Evolutionary conservation across 352 stramenopile species (phyloP).

Genomic region (Phytophthora foliorum): DNA sequence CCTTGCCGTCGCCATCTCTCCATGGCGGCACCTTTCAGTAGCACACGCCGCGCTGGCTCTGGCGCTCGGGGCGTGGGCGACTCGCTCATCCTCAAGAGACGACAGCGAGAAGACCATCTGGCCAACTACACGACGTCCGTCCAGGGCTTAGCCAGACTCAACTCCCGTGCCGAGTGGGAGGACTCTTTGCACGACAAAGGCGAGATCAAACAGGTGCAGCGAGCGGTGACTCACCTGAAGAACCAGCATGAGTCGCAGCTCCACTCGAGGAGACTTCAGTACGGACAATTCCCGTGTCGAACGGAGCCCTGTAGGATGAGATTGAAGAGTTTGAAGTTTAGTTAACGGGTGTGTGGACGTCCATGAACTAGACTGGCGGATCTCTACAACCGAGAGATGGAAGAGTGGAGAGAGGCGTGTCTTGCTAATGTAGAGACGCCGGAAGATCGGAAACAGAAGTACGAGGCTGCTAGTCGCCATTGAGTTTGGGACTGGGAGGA

Average conservation of each 20-base stretch:
- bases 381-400: slow-evolving; percentile 83
- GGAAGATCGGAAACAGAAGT: slow-evolving; percentile 86
- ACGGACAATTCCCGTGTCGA: neutral
- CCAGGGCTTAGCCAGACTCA: slow-evolving; percentile 55
- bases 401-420: slow-evolving; percentile 72
- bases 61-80: slow-evolving; percentile 71
- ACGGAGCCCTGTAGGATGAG: slow-evolving; percentile 2
- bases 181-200: slow-evolving; percentile 65
- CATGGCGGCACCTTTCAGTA: slow-evolving; percentile 21
- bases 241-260: slow-evolving; percentile 84
- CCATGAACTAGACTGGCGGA: slow-evolving; percentile 58
- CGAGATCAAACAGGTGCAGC: slow-evolving; percentile 58
- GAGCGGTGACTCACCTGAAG: slow-evolving; percentile 57
- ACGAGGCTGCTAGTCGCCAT: neutral
- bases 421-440: slow-evolving; percentile 79
- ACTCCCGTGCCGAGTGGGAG: slow-evolving; percentile 80
- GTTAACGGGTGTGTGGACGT: neutral
- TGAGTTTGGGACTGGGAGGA: neutral
- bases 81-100: slow-evolving; percentile 76
- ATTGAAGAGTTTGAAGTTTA: neutral
- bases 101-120: slow-evolving; percentile 74
- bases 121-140: slow-evolving; percentile 64
- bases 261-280: slow-evolving; percentile 67
- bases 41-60: slow-evolving; percentile 6
- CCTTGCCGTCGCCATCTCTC: neutral